A percentile compares a stretch with the other conserved stretches of the same genome.
Evolutionary conservation across 768 basidiomycete genomes (phyloP).

Genomic region (Lactarius vividus): DNA sequence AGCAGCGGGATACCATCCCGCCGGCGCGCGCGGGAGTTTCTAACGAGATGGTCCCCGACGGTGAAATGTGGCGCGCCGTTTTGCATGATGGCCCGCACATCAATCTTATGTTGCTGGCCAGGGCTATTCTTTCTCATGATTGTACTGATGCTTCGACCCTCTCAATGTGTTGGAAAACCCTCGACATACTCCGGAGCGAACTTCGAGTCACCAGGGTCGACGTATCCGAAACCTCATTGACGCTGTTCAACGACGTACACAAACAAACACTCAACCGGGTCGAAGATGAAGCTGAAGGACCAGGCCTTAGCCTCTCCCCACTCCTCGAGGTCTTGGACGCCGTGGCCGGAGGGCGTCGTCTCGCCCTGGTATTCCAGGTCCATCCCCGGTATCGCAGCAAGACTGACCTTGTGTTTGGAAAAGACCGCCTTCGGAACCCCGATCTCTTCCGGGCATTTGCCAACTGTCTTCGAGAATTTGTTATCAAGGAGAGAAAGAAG

Average conservation of each 20-base stretch:
- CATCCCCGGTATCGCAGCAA: slow-evolving; percentile 3
- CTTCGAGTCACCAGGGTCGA: neutral
- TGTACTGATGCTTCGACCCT: neutral
- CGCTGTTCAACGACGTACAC: neutral
- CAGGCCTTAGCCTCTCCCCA: neutral
- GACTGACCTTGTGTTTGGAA: slow-evolving; percentile 11
- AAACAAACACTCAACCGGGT: neutral
- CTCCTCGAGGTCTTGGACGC: neutral
- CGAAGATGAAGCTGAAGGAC: neutral
- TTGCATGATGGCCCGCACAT: slow-evolving; percentile 8
- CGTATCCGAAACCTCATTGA: neutral
- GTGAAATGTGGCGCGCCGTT: neutral
- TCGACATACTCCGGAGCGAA: slow-evolving; percentile 11
- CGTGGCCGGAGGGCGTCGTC: neutral
- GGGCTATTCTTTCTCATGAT: neutral
- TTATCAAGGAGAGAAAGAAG: neutral
- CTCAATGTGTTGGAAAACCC: slow-evolving; percentile 14
- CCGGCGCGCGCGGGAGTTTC: too few species aligned
- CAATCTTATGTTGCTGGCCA: slow-evolving; percentile 6
- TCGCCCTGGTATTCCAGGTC: neutral
- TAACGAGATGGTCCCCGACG: neutral
- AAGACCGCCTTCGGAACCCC: slow-evolving; percentile 4
- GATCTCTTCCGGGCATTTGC: slow-evolving; percentile 11
- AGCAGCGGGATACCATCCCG: too few species aligned
- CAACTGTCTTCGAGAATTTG: slow-evolving; percentile 2